Conservation (phyloP, 345 rosid species). For the Linum tenue region DNA sequence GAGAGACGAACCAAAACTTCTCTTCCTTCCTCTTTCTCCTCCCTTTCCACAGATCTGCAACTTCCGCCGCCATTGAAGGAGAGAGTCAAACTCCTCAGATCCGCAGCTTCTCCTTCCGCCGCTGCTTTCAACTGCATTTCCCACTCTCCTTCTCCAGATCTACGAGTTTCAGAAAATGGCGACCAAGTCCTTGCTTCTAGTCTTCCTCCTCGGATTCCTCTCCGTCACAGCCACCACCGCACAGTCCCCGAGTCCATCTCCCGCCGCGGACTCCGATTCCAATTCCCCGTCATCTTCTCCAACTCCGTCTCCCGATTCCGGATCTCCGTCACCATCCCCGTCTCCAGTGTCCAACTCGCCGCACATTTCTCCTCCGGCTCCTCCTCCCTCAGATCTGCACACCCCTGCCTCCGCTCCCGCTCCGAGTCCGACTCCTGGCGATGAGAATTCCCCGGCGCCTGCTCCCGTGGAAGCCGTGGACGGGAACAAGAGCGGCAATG, state of each 20-base stretch:
- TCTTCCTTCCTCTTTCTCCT: neutral
- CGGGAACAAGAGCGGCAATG: constrained; percentile 22
- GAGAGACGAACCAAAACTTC: neutral
- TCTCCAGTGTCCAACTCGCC: constrained; percentile 19
- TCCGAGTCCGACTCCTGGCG: constrained; percentile 17
- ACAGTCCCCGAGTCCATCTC: constrained; percentile 13
- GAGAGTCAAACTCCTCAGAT: neutral
- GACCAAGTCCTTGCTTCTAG: neutral
- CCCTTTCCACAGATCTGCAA: neutral
- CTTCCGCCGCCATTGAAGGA: neutral
- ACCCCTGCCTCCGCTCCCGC: constrained; percentile 8
- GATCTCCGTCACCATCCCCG: constrained; percentile 8
- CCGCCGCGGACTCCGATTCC: constrained; percentile 11
- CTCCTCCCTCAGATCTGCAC: constrained; percentile 26
- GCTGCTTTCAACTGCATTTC: no score
- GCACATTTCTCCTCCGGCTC: constrained; percentile 18
- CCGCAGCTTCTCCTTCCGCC: no score
- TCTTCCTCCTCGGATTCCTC: constrained; percentile 4
- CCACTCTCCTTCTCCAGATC: neutral
- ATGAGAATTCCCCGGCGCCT: constrained; percentile 21
- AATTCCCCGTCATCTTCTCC: neutral
- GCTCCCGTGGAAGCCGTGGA: constrained; percentile 17
- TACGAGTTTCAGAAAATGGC: neutral
- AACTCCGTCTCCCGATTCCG: constrained; percentile 4
- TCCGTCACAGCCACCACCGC: constrained; percentile 12